Percentiles rank a stretch among this genome's conserved stretches.
These are phyloP conservation scores for Apodospora peruviana DNA, from an alignment of 495 filamentous ascomycete species.

Conservation along the genomic window DNA sequence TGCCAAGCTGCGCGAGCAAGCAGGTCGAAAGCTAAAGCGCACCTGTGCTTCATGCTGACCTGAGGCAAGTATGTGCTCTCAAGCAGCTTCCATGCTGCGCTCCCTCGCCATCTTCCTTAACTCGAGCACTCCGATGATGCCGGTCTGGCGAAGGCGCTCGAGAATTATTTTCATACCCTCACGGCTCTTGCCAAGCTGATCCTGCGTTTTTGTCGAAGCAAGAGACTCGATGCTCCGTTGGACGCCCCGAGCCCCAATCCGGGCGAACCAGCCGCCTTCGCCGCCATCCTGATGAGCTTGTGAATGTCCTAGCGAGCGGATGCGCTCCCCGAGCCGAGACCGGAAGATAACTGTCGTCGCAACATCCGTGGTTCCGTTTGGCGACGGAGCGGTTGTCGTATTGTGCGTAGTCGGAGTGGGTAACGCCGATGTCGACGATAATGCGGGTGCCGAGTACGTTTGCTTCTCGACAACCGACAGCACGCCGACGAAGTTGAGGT, in stretches of 20 bases:
- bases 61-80: too few relatives aligned
- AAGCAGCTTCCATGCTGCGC: constrained; percentile 18
- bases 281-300: constrained; percentile 9
- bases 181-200: constrained; percentile 79
- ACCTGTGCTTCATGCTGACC: too few relatives aligned
- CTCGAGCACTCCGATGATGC: constrained; percentile 82
- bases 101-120: constrained; percentile 55
- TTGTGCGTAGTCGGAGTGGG: not conserved
- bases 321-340: constrained; percentile 70
- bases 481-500: constrained; percentile 87
- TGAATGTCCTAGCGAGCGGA: constrained; percentile 38
- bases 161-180: constrained; percentile 95
- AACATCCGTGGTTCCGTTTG: constrained; percentile 66
- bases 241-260: constrained; percentile 73
- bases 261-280: constrained; percentile 32
- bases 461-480: constrained; percentile 90
- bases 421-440: constrained; percentile 5
- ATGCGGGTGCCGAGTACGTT: constrained; percentile 53
- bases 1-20: too few relatives aligned
- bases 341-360: constrained; percentile 79
- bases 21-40: too few relatives aligned
- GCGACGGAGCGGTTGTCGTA: not conserved
- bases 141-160: constrained; percentile 68
- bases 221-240: constrained; percentile 88
- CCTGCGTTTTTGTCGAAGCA: constrained; percentile 73